phyloP scores from a whole-genome alignment of 139 green algal genomes.

The Yamagishiella unicocca region DNA sequence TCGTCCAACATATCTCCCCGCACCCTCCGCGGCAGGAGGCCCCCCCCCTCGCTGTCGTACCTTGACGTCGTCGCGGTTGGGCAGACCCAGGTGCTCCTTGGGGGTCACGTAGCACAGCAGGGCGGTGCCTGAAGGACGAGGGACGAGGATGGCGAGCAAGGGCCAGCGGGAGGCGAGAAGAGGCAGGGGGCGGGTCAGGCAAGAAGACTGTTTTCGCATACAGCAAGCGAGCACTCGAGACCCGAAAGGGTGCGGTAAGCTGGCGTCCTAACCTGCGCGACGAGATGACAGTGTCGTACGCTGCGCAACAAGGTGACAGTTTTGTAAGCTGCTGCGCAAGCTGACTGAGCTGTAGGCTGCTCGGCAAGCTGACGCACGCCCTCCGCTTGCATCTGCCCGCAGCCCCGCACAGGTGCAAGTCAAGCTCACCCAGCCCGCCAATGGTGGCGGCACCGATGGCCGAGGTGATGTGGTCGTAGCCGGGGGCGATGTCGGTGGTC shows the following conservation, averaged over 20 bases:
- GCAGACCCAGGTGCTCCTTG: slow-evolving; percentile 98
- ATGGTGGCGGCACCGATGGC: slow-evolving; percentile 97
- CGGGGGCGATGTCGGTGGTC: slow-evolving; percentile 95
- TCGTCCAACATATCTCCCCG: too few relatives aligned
- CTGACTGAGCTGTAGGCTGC: too few relatives aligned
- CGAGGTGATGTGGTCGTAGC: slow-evolving; percentile 98
- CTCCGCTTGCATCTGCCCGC: too few relatives aligned
- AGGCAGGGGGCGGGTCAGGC: not conserved
- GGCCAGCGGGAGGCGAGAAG: not conserved
- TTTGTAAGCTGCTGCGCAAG: too few relatives aligned
- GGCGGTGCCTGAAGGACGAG: slow-evolving; percentile 78
- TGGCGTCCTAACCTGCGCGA: too few relatives aligned
- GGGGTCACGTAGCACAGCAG: slow-evolving; percentile 98
- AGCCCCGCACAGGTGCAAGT: too few relatives aligned
- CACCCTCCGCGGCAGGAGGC: too few relatives aligned
- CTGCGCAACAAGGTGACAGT: too few relatives aligned
- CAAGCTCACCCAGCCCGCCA: slow-evolving; percentile 81
- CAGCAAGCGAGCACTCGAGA: too few relatives aligned
- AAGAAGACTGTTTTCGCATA: not conserved
- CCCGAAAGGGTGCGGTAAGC: too few relatives aligned
- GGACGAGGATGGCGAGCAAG: not conserved
- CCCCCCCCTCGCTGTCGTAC: not conserved
- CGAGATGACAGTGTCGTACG: too few relatives aligned
- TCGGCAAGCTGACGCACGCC: too few relatives aligned
- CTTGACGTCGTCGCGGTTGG: slow-evolving; percentile 72